Evolutionary conservation across 345 rosid species (phyloP).

Genomic region (Eucalyptus curtisii): DNA sequence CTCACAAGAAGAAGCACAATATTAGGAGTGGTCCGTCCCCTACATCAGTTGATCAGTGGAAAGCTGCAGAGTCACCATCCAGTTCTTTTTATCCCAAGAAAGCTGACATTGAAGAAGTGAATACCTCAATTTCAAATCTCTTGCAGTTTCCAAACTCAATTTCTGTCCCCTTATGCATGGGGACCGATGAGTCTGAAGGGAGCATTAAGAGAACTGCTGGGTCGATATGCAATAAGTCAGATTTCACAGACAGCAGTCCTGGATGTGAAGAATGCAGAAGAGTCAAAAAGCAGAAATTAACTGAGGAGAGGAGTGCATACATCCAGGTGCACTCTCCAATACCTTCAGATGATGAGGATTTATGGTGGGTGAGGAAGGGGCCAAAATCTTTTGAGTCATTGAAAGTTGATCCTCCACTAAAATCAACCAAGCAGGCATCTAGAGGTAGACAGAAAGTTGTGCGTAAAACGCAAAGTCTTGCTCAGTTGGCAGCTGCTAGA

Average conservation of each 20-base stretch:
- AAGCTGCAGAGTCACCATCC: conserved; percentile 14
- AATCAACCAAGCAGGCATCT: conserved; percentile 59
- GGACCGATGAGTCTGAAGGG: conserved; percentile 53
- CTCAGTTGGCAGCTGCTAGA: conserved; percentile 88
- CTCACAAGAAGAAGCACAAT: conserved; percentile 27
- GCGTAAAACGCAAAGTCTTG: conserved; percentile 82
- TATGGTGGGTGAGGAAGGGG: conserved; percentile 91
- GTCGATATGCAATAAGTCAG: conserved; percentile 27
- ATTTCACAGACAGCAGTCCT: conserved; percentile 41
- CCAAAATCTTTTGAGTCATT: conserved; percentile 36
- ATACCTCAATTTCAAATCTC: conserved; percentile 52
- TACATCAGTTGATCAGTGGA: conserved; percentile 27
- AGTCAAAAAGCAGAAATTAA: conserved; percentile 49
- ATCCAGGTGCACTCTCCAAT: conserved; percentile 53
- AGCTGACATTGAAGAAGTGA: conserved; percentile 42
- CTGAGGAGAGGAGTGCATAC: conserved; percentile 56
- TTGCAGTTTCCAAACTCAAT: conserved; percentile 54
- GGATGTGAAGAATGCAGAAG: conserved; percentile 95
- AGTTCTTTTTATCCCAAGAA: conserved; percentile 21
- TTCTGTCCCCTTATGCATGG: conserved; percentile 24
- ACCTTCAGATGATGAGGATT: conserved; percentile 80
- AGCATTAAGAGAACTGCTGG: conserved; percentile 56
- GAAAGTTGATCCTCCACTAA: conserved; percentile 57
- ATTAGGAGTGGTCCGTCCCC: conserved; percentile 10
- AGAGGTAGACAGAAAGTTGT: conserved; percentile 82